These are phyloP conservation scores for Tetracentron sinense DNA, from an alignment of 164 flowering plant genomes.

Conservation along the genomic window DNA sequence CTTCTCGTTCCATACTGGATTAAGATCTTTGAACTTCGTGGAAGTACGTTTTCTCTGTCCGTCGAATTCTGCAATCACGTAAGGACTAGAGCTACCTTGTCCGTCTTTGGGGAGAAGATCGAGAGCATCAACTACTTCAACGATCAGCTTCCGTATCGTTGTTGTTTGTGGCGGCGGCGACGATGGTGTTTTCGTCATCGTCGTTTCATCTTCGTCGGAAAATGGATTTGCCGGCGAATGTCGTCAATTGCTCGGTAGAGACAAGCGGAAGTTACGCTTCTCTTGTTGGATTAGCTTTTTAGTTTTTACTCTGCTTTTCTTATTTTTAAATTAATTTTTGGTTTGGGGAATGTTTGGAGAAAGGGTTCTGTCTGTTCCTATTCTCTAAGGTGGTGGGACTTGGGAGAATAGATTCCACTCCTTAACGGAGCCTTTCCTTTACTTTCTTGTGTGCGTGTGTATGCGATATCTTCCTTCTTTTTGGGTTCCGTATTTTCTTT, in stretches of 20 bases:
- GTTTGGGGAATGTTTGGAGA: background rate
- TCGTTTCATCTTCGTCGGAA: slow-evolving; percentile 8
- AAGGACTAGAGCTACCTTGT: slow-evolving; percentile 90
- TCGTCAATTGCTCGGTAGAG: background rate
- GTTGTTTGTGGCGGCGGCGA: slow-evolving; percentile 9
- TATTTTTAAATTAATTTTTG: background rate
- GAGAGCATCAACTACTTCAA: slow-evolving; percentile 74
- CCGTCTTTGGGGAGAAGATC: slow-evolving; percentile 94
- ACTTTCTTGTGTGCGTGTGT: too few species aligned
- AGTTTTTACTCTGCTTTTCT: background rate
- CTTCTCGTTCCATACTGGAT: slow-evolving; percentile 84
- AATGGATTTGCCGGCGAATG: background rate
- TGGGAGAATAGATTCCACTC: slow-evolving; percentile 37
- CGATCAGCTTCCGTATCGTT: slow-evolving; percentile 51
- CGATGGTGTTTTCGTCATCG: slow-evolving; percentile 15
- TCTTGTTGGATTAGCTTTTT: background rate
- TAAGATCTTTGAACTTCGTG: slow-evolving; percentile 54
- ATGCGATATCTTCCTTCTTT: too few species aligned
- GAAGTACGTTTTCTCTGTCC: slow-evolving; percentile 70
- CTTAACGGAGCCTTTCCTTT: slow-evolving; percentile 25
- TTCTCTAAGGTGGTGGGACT: slow-evolving; percentile 7
- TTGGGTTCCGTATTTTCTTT: too few species aligned
- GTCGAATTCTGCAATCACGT: slow-evolving; percentile 75
- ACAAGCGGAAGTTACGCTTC: background rate
- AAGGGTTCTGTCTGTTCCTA: too few species aligned